Percentiles rank a stretch among this genome's conserved stretches.
Conservation (phyloP, 805 yeast genomes). For the Zygotorulaspora sp. region DNA sequence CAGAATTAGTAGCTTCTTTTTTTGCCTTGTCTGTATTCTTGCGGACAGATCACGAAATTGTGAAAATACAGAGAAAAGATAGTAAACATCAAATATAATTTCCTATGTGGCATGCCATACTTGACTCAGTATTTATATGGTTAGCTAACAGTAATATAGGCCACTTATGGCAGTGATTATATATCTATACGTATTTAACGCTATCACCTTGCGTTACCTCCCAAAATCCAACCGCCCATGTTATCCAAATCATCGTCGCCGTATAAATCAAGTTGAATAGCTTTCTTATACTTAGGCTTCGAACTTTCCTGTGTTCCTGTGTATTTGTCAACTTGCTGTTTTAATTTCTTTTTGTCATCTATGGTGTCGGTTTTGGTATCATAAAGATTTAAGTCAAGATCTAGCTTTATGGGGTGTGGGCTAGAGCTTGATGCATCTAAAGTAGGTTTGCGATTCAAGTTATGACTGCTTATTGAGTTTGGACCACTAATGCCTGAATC, state of each 20-base stretch:
- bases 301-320: constrained; percentile 5
- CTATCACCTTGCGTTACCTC: constrained; percentile 28
- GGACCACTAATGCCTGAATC: not conserved
- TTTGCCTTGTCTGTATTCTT: too few relatives aligned
- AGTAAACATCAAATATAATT: too few relatives aligned
- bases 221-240: constrained; percentile 31
- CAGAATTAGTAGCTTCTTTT: too few relatives aligned
- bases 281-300: constrained; percentile 25
- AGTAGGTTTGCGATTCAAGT: constrained; percentile 2
- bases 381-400: constrained; percentile 11
- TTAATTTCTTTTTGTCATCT: not conserved
- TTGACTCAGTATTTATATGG: too few relatives aligned
- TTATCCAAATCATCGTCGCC: constrained; percentile 27
- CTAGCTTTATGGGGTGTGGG: constrained; percentile 1
- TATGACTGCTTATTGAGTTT: not conserved
- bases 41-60: too few relatives aligned
- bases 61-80: too few relatives aligned
- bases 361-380: constrained; percentile 12
- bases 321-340: not conserved
- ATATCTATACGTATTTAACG: too few relatives aligned
- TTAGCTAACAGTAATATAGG: too few relatives aligned
- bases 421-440: constrained; percentile 2
- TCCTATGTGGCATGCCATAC: too few relatives aligned
- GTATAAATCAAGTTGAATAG: constrained; percentile 31
- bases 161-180: too few relatives aligned